A percentile compares a stretch with the other conserved stretches of the same genome.
Evolutionary conservation across 306 rosid genomes (phyloP).

Genomic region (Vigna hirtella): DNA sequence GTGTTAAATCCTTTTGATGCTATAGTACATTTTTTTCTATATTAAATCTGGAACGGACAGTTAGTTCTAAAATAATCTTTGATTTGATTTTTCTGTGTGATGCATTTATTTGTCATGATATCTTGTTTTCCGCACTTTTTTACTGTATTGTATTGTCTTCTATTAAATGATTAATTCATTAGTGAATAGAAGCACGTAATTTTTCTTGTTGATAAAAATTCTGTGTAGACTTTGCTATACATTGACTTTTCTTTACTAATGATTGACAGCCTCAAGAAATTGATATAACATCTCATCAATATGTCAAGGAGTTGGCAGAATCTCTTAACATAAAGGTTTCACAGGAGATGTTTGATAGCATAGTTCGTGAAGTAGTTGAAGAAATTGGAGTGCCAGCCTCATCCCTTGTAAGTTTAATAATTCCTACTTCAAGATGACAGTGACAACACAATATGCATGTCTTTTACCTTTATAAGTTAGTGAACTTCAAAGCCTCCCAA

Average conservation of each 20-base stretch:
- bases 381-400: slow-evolving; percentile 90
- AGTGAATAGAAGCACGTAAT: background rate
- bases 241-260: slow-evolving; percentile 37
- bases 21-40: slow-evolving; percentile 20
- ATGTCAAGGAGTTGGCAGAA: slow-evolving; percentile 54
- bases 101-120: slow-evolving; percentile 27
- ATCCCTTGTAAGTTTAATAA: slow-evolving; percentile 74
- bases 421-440: slow-evolving; percentile 24
- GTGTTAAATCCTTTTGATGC: background rate
- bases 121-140: background rate
- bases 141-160: background rate
- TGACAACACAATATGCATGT: slow-evolving; percentile 1
- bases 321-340: slow-evolving; percentile 62
- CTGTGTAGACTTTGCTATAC: slow-evolving; percentile 29
- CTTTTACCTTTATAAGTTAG: slow-evolving; percentile 10
- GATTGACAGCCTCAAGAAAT: slow-evolving; percentile 84
- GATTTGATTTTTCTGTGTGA: background rate
- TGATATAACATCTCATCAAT: slow-evolving; percentile 64
- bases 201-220: slow-evolving; percentile 30
- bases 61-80: slow-evolving; percentile 30
- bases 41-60: background rate
- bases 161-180: slow-evolving; percentile 26
- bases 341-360: slow-evolving; percentile 89
- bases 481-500: slow-evolving; percentile 9
- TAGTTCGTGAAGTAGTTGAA: slow-evolving; percentile 91